Evolutionary conservation across 352 stramenopile species (phyloP).

Genomic region (Phytophthora agathidicida): DNA sequence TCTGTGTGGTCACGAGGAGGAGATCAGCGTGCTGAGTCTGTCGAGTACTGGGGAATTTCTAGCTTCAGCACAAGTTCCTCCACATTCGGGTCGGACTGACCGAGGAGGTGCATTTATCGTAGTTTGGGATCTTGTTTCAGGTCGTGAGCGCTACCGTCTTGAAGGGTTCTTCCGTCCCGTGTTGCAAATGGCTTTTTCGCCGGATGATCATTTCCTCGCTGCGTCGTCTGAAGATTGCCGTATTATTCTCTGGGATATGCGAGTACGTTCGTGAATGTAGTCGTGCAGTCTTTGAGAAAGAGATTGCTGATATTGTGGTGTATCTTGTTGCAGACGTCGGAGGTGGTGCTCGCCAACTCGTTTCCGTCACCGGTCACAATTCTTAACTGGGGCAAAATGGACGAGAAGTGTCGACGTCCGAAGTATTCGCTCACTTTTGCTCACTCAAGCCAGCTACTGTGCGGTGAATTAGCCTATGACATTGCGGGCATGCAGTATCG

Average conservation of each 20-base stretch:
- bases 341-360: slow-evolving; percentile 69
- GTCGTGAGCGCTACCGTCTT: slow-evolving; percentile 57
- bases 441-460: slow-evolving; percentile 67
- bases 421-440: slow-evolving; percentile 77
- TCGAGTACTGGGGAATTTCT: slow-evolving; percentile 45
- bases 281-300: background rate
- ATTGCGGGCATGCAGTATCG: slow-evolving; percentile 82
- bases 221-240: slow-evolving; percentile 69
- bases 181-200: slow-evolving; percentile 74
- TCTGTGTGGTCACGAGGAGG: slow-evolving; percentile 58
- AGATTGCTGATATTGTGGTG: background rate
- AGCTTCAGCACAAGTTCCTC: slow-evolving; percentile 56
- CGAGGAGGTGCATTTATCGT: slow-evolving; percentile 28
- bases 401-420: slow-evolving; percentile 69
- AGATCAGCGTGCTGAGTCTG: slow-evolving; percentile 55
- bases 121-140: slow-evolving; percentile 39
- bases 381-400: slow-evolving; percentile 70
- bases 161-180: slow-evolving; percentile 66
- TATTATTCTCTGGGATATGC: slow-evolving; percentile 80
- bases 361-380: slow-evolving; percentile 71
- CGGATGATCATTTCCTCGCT: slow-evolving; percentile 78
- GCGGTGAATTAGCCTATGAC: slow-evolving; percentile 72
- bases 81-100: slow-evolving; percentile 35
- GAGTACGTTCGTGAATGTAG: slow-evolving; percentile 34
- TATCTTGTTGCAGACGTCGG: slow-evolving; percentile 59